Percentiles rank a stretch among this genome's conserved stretches.
Evolutionary conservation across 2,329 filamentous ascomycete species (phyloP).

Genomic region (Diaporthe ampelina): DNA sequence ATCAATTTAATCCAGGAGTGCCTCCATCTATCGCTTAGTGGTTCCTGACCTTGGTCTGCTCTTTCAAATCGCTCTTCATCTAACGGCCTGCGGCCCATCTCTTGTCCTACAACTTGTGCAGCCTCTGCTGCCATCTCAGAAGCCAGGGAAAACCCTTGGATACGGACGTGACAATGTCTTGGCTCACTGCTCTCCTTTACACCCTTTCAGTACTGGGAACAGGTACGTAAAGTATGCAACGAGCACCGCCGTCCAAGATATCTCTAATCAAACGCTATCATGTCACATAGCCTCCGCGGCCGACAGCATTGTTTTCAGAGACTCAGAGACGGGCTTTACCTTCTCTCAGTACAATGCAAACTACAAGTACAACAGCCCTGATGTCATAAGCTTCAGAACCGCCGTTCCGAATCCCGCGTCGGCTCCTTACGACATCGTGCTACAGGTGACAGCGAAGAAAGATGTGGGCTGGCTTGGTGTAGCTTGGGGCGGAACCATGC

Average conservation of each 20-base stretch:
- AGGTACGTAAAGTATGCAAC: neutral
- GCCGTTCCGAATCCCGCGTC: conserved; percentile 3
- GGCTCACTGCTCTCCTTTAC: neutral
- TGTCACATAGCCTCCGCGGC: neutral
- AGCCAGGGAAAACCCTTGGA: conserved; percentile 5
- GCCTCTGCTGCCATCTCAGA: neutral
- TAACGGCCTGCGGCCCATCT: conserved; percentile 22
- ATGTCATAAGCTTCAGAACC: conserved; percentile 41
- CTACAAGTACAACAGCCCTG: conserved; percentile 9
- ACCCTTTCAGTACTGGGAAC: conserved; percentile 8
- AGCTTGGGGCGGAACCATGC: conserved; percentile 21
- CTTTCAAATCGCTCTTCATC: conserved; percentile 29
- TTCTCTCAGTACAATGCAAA: conserved; percentile 34
- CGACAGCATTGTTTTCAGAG: conserved; percentile 29
- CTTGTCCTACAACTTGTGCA: conserved; percentile 31
- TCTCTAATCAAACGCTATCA: neutral
- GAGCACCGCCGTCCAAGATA: neutral
- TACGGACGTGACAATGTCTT: neutral
- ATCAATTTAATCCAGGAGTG: conserved; percentile 23
- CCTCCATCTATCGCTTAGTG: conserved; percentile 27
- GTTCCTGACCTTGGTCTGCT: conserved; percentile 18
- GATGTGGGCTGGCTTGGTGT: conserved; percentile 17
- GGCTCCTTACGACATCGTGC: conserved; percentile 8
- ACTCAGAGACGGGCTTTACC: conserved; percentile 34
- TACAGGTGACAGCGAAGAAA: conserved; percentile 9